These are phyloP conservation scores for Pyrenochaeta sp. DNA, from an alignment of 2,329 filamentous ascomycete genomes.

Conservation along the genomic window DNA sequence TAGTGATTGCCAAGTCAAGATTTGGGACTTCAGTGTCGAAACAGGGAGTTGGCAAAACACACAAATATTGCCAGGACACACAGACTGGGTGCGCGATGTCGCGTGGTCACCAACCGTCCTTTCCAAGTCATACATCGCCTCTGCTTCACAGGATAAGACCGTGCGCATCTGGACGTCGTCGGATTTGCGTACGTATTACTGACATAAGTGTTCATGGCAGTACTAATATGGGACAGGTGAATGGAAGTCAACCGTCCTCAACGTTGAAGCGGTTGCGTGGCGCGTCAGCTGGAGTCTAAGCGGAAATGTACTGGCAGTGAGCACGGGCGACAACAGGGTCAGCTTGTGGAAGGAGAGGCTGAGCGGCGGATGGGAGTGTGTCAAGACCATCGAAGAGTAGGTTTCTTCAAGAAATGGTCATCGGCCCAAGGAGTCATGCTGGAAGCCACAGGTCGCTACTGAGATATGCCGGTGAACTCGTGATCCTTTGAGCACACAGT, in stretches of 20 bases:
- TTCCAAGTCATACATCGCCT: conserved; percentile 96
- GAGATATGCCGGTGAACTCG: not conserved
- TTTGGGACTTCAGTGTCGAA: conserved; percentile 79
- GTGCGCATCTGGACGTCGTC: conserved; percentile 90
- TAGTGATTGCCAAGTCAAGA: conserved; percentile 90
- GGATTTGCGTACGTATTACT: conserved; percentile 42
- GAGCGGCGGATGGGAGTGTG: conserved; percentile 94
- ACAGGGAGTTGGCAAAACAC: conserved; percentile 62
- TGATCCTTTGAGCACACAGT: not conserved
- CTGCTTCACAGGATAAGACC: conserved; percentile 94
- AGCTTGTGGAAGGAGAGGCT: conserved; percentile 99
- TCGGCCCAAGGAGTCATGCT: not conserved
- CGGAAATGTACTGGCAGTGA: conserved; percentile 94
- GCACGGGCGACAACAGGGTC: conserved; percentile 94
- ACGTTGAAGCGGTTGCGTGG: conserved; percentile 91
- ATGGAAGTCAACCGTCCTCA: conserved; percentile 86
- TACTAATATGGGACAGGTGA: conserved; percentile 64
- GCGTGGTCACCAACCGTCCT: conserved; percentile 96
- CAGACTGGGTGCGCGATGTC: conserved; percentile 97
- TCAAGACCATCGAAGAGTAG: conserved; percentile 94
- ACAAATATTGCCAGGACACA: conserved; percentile 75
- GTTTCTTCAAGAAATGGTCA: not conserved
- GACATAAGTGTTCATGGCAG: conserved; percentile 14
- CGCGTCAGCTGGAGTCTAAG: conserved; percentile 97
- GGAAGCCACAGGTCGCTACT: not conserved